Base-by-base conservation (phyloP, 768 basidiomycete species). In the Pleurotus ostreatus region DNA sequence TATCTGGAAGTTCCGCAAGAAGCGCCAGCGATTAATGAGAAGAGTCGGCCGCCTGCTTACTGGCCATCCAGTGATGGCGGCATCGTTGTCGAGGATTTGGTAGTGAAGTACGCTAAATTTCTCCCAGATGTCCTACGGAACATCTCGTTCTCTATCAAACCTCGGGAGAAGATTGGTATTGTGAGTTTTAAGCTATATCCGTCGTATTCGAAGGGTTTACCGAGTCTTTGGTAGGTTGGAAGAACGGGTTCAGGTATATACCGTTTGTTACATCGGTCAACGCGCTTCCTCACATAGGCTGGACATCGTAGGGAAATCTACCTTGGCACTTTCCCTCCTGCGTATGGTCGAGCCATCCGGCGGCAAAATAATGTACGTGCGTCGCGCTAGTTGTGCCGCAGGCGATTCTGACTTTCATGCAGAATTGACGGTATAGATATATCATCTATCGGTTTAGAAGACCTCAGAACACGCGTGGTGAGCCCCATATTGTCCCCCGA, bases 341-440 rank as follows among this genome's bases (percentile, higher is more conserved):
- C 71, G 87, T 12, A 85, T 88, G 67, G 69, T 88, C 2, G 87
- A 89, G 58, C 78, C 86, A 0, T 66, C 66, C 0, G 70, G 70
- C 41, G 88, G 86, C 3, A 71, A 63, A 49, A 88, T 89, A 34
- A 66, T 83, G 85, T 86, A 66, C 55, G 80, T 62, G 7, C 46
- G 12, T 23, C 20, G 48, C 53, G 55, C 26, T 55, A 6, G 30
- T 52, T 22, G 37, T 20, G 22, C 13, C 39, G 47, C 16, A 51
- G 22, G 37, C 6, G 41, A 20, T 40, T 43, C 54, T 57, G 51
- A 45, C 23, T 18, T 30, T 34, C 6, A 55, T 56, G 34, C 49
- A 82, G 84, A n/a, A 75, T 89, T 23, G 88, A 91, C 60, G 83
- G 82, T 5, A 74, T 91, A 53, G 86, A 90, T 65, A 83, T 89